Evolutionary conservation across 768 basidiomycete genomes (phyloP).

Genomic region (Leccinum rimulosum): DNA sequence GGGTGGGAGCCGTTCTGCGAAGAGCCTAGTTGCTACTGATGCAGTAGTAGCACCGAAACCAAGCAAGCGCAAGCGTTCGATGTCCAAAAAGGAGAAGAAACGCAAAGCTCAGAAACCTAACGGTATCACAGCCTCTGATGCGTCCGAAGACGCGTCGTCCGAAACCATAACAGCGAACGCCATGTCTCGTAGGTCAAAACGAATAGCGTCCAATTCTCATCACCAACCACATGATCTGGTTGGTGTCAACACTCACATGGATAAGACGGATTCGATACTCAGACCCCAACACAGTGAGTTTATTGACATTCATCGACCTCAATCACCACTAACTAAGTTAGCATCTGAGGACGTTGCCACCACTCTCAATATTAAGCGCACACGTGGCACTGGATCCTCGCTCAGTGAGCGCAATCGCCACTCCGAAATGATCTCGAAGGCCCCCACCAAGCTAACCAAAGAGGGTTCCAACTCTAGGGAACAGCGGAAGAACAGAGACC

Average conservation of each 20-base stretch:
- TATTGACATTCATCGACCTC: background rate
- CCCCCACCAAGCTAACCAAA: background rate
- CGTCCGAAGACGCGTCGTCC: conserved; percentile 22
- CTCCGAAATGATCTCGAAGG: background rate
- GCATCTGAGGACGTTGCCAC: background rate
- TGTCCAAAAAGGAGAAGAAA: conserved; percentile 13
- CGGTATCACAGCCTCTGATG: conserved; percentile 16
- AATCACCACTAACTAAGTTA: background rate
- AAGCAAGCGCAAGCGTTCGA: background rate
- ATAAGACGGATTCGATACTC: background rate
- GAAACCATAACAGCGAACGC: background rate
- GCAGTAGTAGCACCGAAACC: background rate
- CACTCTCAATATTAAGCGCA: background rate
- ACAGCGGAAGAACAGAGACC: conserved; percentile 2
- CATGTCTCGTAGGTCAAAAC: conserved; percentile 11
- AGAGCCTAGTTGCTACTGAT: background rate
- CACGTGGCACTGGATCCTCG: background rate
- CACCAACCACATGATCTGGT: background rate
- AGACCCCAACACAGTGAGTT: background rate
- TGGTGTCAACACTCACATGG: background rate
- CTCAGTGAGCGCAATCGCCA: background rate
- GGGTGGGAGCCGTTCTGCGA: background rate
- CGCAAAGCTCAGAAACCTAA: conserved; percentile 26
- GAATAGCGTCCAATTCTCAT: conserved; percentile 6
- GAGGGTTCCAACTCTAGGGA: background rate